Conservation (phyloP, 2,329 filamentous ascomycete species). For the Microascus cirrosus region DNA sequence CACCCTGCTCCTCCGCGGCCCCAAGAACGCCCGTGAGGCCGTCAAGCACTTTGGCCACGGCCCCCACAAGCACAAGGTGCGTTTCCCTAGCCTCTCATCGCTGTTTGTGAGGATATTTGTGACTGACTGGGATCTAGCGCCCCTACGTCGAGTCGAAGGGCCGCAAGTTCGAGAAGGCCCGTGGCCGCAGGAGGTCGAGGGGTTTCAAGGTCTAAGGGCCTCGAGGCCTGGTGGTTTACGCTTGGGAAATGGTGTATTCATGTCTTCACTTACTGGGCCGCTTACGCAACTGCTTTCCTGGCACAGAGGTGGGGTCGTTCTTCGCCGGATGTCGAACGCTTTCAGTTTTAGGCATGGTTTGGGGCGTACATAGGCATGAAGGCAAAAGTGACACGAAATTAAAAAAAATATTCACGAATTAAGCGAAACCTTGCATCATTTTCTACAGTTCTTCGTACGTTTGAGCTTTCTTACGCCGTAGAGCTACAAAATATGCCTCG, state of each 20-base stretch:
- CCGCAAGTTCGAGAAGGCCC: constrained; percentile 97
- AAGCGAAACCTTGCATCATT: neutral
- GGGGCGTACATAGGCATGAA: constrained; percentile 6
- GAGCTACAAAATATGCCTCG: constrained; percentile 76
- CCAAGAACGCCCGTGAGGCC: constrained; percentile 96
- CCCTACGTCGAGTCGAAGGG: constrained; percentile 97
- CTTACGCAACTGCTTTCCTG: neutral
- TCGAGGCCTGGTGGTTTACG: constrained; percentile 9
- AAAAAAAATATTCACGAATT: neutral
- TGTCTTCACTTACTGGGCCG: constrained; percentile 5
- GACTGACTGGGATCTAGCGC: constrained; percentile 53
- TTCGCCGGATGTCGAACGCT: neutral
- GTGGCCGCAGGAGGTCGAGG: constrained; percentile 95
- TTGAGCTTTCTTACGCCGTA: constrained; percentile 48
- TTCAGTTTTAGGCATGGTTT: constrained; percentile 3
- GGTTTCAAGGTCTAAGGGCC: constrained; percentile 98
- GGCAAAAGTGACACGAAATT: neutral
- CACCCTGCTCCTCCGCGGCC: constrained; percentile 91
- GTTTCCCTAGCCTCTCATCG: constrained; percentile 13
- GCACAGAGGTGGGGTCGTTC: constrained; percentile 1
- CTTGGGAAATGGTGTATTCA: constrained; percentile 6
- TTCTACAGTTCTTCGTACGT: neutral
- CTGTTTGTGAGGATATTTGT: neutral
- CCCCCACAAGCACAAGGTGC: constrained; percentile 92
- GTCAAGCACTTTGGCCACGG: constrained; percentile 99